phyloP scores from a whole-genome alignment of 2,329 filamentous ascomycete genomes.

The Neofusicoccum laricinum region DNA sequence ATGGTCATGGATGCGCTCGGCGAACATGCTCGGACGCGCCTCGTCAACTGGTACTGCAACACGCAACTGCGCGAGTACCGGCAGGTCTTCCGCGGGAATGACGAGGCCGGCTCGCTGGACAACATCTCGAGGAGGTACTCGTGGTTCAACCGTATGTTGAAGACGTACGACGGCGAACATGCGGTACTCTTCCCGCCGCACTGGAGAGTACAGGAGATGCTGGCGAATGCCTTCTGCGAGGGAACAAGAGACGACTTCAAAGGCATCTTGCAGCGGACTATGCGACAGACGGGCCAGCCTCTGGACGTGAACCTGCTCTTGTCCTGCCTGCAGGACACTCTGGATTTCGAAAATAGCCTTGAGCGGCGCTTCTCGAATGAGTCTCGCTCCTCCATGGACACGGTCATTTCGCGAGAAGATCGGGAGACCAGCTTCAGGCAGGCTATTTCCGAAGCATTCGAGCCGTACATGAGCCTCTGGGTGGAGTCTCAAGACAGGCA shows the following conservation, averaged over 20 bases:
- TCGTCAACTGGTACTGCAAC: conserved; percentile 97
- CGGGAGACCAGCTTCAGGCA: conserved; percentile 77
- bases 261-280: conserved; percentile 82
- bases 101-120: conserved; percentile 85
- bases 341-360: conserved; percentile 92
- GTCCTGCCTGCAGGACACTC: conserved; percentile 87
- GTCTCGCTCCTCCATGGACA: conserved; percentile 81
- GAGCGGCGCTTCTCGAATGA: conserved; percentile 76
- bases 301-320: conserved; percentile 88
- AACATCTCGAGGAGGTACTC: conserved; percentile 94
- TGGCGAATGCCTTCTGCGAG: conserved; percentile 92
- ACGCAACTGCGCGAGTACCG: conserved; percentile 93
- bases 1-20: conserved; percentile 92
- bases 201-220: conserved; percentile 87
- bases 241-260: conserved; percentile 95
- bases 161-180: conserved; percentile 93
- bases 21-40: conserved; percentile 74
- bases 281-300: conserved; percentile 65
- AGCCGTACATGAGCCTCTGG: conserved; percentile 95
- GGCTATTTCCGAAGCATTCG: conserved; percentile 92
- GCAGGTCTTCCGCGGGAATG: conserved; percentile 91
- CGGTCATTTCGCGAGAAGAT: conserved; percentile 75
- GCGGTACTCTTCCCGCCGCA: conserved; percentile 78
- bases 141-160: conserved; percentile 95
- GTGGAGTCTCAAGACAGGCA: conserved; percentile 94